phyloP scores from a whole-genome alignment of 2,329 filamentous ascomycete species.

The Botryotinia narcissicola region DNA sequence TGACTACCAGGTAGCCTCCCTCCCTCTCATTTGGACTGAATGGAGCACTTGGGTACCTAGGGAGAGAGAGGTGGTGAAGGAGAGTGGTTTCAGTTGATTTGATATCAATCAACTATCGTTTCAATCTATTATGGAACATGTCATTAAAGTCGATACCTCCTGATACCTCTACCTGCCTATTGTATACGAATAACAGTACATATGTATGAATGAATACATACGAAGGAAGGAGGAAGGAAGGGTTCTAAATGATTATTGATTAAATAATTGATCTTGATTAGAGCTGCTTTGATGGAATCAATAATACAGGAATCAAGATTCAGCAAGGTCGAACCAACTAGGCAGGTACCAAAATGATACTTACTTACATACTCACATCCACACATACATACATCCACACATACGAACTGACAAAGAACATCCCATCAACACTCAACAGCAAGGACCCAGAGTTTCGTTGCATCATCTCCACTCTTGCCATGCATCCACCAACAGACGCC shows the following conservation, averaged over 20 bases:
- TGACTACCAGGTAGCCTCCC: neutral
- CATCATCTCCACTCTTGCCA: neutral
- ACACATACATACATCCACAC: too few relatives aligned
- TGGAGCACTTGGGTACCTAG: neutral
- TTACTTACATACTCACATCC: too few relatives aligned
- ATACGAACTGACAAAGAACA: neutral
- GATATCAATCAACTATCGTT: slow-evolving; percentile 17
- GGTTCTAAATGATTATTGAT: too few relatives aligned
- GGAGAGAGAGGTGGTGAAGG: neutral
- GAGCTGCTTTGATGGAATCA: neutral
- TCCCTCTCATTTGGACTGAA: neutral
- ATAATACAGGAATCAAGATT: neutral
- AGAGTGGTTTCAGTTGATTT: slow-evolving; percentile 9
- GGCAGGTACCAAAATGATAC: neutral
- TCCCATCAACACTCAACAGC: neutral
- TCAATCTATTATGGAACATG: slow-evolving; percentile 6
- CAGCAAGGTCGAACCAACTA: neutral
- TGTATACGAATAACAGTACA: neutral
- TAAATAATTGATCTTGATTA: neutral
- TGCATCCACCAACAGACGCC: neutral
- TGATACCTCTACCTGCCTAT: neutral
- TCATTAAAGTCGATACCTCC: neutral
- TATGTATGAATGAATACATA: neutral
- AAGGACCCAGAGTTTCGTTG: neutral
- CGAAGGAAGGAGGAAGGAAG: neutral